Evolutionary conservation across 768 basidiomycete genomes (phyloP).

Genomic region (Pleurotus citrinopileatus): DNA sequence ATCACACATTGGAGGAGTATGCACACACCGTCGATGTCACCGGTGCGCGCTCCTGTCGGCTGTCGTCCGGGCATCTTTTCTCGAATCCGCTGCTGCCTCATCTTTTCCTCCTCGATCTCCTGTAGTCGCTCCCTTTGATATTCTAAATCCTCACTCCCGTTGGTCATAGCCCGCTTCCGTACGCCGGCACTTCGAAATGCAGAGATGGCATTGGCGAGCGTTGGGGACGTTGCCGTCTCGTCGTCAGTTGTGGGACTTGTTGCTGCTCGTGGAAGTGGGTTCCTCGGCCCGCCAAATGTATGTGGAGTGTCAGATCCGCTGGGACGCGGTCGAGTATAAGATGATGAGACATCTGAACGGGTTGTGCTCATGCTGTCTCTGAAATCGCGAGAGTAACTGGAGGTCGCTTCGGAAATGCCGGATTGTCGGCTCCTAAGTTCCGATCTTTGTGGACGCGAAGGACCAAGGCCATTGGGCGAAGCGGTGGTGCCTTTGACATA

Average conservation of each 20-base stretch:
- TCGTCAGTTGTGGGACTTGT: slow-evolving; percentile 30
- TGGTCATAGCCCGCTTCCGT: slow-evolving; percentile 51
- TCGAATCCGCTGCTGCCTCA: slow-evolving; percentile 65
- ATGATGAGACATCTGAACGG: slow-evolving; percentile 40
- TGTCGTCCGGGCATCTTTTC: slow-evolving; percentile 62
- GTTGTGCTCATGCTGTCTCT: slow-evolving; percentile 52
- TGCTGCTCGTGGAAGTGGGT: slow-evolving; percentile 24
- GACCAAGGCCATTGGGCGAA: slow-evolving; percentile 43
- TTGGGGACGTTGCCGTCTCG: slow-evolving; percentile 40
- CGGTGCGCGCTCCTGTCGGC: slow-evolving; percentile 57
- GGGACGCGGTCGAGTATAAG: slow-evolving; percentile 26
- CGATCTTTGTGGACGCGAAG: slow-evolving; percentile 65
- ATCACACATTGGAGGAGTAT: not conserved
- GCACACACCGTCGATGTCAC: slow-evolving; percentile 81
- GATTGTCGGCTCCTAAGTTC: slow-evolving; percentile 52
- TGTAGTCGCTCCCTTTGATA: slow-evolving; percentile 56
- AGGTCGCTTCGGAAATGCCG: slow-evolving; percentile 49
- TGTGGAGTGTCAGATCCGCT: slow-evolving; percentile 19
- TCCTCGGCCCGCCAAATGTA: slow-evolving; percentile 15
- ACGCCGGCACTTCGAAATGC: slow-evolving; percentile 68
- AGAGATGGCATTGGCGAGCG: slow-evolving; percentile 55
- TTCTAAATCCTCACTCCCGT: slow-evolving; percentile 51
- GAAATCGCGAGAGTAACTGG: slow-evolving; percentile 42
- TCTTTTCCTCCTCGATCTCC: slow-evolving; percentile 62
- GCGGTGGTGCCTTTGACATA: slow-evolving; percentile 36